These are phyloP conservation scores for Biscogniauxia mediterranea DNA, from an alignment of 2,329 filamentous ascomycete species.

Conservation along the genomic window DNA sequence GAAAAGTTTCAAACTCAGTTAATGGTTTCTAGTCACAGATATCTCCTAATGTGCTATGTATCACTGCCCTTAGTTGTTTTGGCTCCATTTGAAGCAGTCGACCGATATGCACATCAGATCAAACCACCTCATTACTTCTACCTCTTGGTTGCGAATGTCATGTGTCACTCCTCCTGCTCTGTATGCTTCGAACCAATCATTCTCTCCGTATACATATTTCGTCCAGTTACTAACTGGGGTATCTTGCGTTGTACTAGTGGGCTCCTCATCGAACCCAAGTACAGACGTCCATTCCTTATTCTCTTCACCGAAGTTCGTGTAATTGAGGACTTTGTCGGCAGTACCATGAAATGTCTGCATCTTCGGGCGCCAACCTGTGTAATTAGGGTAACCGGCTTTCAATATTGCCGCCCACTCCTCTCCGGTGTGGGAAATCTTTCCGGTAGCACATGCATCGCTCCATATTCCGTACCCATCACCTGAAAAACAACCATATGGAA, in stretches of 20 bases:
- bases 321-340: constrained; percentile 48
- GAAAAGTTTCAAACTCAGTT: background rate
- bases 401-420: constrained; percentile 30
- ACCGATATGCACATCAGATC: constrained; percentile 33
- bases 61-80: constrained; percentile 16
- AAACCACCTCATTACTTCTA: constrained; percentile 37
- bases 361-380: constrained; percentile 50
- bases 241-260: constrained; percentile 28
- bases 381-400: constrained; percentile 46
- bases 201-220: constrained; percentile 35
- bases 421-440: constrained; percentile 36
- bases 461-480: constrained; percentile 41
- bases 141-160: constrained; percentile 39
- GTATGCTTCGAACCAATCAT: constrained; percentile 40
- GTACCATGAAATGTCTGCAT: constrained; percentile 59
- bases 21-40: background rate
- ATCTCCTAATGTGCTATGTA: background rate
- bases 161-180: constrained; percentile 39
- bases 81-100: constrained; percentile 39
- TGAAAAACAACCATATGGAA: constrained; percentile 52
- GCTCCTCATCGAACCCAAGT: constrained; percentile 31
- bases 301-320: constrained; percentile 53
- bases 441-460: constrained; percentile 52
- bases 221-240: constrained; percentile 39
- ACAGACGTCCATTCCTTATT: constrained; percentile 52